These are phyloP conservation scores for Fusarium foetens DNA, from an alignment of 2,329 filamentous ascomycete genomes.

Conservation along the genomic window DNA sequence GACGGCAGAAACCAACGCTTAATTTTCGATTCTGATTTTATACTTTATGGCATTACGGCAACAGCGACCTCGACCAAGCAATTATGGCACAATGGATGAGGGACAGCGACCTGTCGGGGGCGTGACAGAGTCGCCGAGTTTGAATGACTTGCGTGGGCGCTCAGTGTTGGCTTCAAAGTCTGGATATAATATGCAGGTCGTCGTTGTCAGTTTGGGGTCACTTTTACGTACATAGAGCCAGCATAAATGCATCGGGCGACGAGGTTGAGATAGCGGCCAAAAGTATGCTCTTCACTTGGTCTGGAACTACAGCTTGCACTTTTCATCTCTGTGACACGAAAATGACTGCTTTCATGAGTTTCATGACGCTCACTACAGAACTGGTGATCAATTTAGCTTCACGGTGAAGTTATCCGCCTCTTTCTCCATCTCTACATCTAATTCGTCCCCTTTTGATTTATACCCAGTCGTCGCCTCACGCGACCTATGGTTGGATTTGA, in stretches of 20 bases:
- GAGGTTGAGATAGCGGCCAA: slow-evolving; percentile 19
- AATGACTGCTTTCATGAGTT: background rate
- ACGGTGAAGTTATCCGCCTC: background rate
- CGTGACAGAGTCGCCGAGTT: background rate
- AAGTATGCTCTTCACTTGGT: slow-evolving; percentile 36
- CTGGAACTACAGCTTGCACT: slow-evolving; percentile 20
- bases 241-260: slow-evolving; percentile 13
- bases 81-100: background rate
- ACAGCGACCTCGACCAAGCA: slow-evolving; percentile 17
- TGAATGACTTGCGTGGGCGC: slow-evolving; percentile 11
- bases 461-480: background rate
- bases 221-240: slow-evolving; percentile 40
- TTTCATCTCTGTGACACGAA: slow-evolving; percentile 13
- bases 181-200: slow-evolving; percentile 41
- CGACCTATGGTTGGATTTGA: background rate
- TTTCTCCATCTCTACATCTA: background rate
- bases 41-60: slow-evolving; percentile 33
- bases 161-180: slow-evolving; percentile 16
- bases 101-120: background rate
- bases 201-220: slow-evolving; percentile 32
- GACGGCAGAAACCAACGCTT: slow-evolving; percentile 31
- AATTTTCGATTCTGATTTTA: slow-evolving; percentile 35
- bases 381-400: background rate
- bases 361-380: background rate
- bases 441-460: background rate